Conservation (phyloP, 345 rosid species). For the Salix caprea region DNA sequence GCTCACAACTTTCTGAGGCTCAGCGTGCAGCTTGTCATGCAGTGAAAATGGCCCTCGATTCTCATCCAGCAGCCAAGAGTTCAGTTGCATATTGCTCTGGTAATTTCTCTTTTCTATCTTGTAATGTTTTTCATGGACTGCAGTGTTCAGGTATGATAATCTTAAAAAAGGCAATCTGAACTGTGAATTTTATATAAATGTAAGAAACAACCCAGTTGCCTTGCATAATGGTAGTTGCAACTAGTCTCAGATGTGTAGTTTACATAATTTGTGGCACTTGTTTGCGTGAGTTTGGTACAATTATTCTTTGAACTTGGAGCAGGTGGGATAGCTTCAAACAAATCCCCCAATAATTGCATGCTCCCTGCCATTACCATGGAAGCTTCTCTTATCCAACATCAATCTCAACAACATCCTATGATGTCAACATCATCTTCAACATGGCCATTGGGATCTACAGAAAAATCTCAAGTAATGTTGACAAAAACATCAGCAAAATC, state of each 20-base stretch:
- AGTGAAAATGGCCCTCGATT: conserved; percentile 66
- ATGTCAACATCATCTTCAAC: conserved; percentile 30
- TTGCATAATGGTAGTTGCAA: background rate
- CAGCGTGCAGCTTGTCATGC: conserved; percentile 81
- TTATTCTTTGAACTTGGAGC: conserved; percentile 1
- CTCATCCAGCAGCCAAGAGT: conserved; percentile 38
- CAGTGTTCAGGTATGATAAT: background rate
- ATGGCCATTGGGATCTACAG: conserved; percentile 28
- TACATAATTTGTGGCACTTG: background rate
- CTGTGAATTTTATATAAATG: too few species aligned
- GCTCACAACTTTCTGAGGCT: conserved; percentile 60
- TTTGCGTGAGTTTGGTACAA: background rate
- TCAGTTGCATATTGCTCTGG: conserved; percentile 31
- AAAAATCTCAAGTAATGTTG: conserved; percentile 39
- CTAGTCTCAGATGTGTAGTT: background rate
- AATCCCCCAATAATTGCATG: conserved; percentile 21
- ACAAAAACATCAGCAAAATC: conserved; percentile 38
- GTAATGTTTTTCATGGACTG: background rate
- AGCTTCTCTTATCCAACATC: conserved; percentile 39
- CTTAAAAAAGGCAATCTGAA: background rate
- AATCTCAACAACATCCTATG: conserved; percentile 30
- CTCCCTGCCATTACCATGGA: conserved; percentile 32
- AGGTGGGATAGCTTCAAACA: conserved; percentile 23
- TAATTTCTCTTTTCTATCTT: conserved; percentile 18
- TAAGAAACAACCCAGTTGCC: background rate